phyloP scores from a whole-genome alignment of 768 basidiomycete genomes.

The Amanita pseudoporphyria region DNA sequence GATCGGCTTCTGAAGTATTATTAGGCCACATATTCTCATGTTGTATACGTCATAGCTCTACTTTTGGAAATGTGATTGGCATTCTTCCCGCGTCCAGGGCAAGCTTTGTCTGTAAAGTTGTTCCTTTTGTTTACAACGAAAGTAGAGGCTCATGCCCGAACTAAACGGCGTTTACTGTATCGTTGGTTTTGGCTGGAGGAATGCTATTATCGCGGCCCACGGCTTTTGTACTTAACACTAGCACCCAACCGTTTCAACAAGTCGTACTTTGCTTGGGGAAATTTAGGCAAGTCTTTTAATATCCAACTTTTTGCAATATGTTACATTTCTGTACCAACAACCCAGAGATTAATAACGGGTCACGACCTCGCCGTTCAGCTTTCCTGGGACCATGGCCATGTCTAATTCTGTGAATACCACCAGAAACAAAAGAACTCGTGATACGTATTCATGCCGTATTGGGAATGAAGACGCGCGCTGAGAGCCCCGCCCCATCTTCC shows the following conservation, averaged over 20 bases:
- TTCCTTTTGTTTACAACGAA: no score
- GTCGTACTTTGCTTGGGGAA: constrained; percentile 67
- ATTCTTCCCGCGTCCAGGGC: no score
- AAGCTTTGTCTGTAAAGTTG: no score
- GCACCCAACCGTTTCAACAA: constrained; percentile 68
- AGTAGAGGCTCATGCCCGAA: no score
- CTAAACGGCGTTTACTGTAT: constrained; percentile 74
- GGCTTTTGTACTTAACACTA: constrained; percentile 74
- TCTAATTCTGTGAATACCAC: constrained; percentile 73
- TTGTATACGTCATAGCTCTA: no score
- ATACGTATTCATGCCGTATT: no score
- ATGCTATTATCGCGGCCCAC: no score
- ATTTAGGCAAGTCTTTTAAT: constrained; percentile 62
- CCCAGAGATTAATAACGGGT: constrained; percentile 32
- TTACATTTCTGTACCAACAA: constrained; percentile 9
- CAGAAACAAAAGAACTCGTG: no score
- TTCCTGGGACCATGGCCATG: constrained; percentile 63
- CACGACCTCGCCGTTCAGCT: constrained; percentile 80
- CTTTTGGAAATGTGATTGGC: no score
- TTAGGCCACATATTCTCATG: no score
- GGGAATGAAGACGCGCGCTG: constrained; percentile 34
- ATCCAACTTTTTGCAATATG: constrained; percentile 76
- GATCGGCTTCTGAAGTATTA: no score
- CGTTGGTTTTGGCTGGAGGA: constrained; percentile 77
- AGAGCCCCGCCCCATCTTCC: no score